Evolutionary conservation across 352 stramenopile genomes (phyloP).

Genomic region (Aphanomyces stellatus): DNA sequence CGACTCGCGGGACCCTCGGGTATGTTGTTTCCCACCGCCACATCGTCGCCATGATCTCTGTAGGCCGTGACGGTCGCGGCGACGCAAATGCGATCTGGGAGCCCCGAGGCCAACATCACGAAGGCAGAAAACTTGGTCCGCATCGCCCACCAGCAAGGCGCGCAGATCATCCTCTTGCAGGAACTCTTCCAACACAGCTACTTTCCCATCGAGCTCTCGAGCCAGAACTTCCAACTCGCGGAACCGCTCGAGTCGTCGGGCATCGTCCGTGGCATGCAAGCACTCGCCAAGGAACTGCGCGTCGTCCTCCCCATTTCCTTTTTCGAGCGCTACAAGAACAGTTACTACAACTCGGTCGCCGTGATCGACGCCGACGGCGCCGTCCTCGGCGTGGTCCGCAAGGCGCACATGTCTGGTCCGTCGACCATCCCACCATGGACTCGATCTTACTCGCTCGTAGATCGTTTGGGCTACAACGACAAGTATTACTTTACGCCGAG

Average conservation of each 20-base stretch:
- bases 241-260: constrained; percentile 76
- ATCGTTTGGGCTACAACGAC: constrained; percentile 86
- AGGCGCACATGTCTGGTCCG: constrained; percentile 84
- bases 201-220: constrained; percentile 87
- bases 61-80: constrained; percentile 79
- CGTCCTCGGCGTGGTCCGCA: constrained; percentile 78
- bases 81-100: constrained; percentile 82
- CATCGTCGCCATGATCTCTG: background rate
- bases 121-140: constrained; percentile 85
- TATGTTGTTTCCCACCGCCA: background rate
- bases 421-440: background rate
- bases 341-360: constrained; percentile 90
- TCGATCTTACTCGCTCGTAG: constrained; percentile 23
- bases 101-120: constrained; percentile 85
- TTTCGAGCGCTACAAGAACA: constrained; percentile 85
- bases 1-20: no score
- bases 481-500: constrained; percentile 92
- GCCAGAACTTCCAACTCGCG: constrained; percentile 80
- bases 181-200: constrained; percentile 89
- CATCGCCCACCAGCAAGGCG: constrained; percentile 76
- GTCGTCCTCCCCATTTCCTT: constrained; percentile 90
- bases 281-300: constrained; percentile 83
- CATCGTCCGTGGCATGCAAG: constrained; percentile 79
- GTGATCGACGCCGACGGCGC: constrained; percentile 86
- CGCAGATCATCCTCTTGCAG: constrained; percentile 86